Evolutionary conservation across 169 alveolate species (phyloP).

Genomic region (Cryptosporidium muris): DNA sequence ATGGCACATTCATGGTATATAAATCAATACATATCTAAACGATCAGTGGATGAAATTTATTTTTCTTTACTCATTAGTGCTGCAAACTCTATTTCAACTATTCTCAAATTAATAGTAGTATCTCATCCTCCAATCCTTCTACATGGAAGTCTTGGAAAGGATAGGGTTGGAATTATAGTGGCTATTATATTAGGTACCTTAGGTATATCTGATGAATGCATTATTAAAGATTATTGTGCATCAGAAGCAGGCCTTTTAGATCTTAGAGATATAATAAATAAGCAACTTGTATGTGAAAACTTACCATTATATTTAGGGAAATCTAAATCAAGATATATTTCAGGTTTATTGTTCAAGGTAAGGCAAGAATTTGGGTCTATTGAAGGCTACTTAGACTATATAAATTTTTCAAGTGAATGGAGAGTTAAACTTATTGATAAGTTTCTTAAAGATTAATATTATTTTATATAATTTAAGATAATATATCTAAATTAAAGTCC

Average conservation of each 20-base stretch:
- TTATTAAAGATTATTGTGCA: conserved; percentile 60
- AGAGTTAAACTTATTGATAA: conserved; percentile 24
- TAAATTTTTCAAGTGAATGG: conserved; percentile 29
- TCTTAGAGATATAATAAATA: conserved; percentile 12
- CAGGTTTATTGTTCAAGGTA: conserved; percentile 6
- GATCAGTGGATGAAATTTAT: conserved; percentile 27
- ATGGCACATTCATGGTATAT: conserved; percentile 51
- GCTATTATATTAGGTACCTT: conserved; percentile 26
- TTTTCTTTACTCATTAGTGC: conserved; percentile 30
- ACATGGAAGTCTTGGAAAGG: conserved; percentile 65
- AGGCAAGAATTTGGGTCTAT: conserved; percentile 42
- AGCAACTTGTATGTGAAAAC: neutral
- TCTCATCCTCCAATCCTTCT: conserved; percentile 55
- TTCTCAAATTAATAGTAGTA: conserved; percentile 41
- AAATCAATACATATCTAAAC: conserved; percentile 2
- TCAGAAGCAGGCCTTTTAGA: conserved; percentile 47
- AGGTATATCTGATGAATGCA: conserved; percentile 42
- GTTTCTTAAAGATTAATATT: neutral
- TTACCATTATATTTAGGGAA: conserved; percentile 8
- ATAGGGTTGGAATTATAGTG: conserved; percentile 26
- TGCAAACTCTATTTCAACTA: conserved; percentile 11
- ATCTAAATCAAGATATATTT: conserved; percentile 21
- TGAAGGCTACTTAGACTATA: conserved; percentile 23
- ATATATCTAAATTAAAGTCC: too few species aligned
- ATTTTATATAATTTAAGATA: neutral